These are phyloP conservation scores for Heritiera littoralis DNA, from an alignment of 345 rosid genomes.

Conservation along the genomic window DNA sequence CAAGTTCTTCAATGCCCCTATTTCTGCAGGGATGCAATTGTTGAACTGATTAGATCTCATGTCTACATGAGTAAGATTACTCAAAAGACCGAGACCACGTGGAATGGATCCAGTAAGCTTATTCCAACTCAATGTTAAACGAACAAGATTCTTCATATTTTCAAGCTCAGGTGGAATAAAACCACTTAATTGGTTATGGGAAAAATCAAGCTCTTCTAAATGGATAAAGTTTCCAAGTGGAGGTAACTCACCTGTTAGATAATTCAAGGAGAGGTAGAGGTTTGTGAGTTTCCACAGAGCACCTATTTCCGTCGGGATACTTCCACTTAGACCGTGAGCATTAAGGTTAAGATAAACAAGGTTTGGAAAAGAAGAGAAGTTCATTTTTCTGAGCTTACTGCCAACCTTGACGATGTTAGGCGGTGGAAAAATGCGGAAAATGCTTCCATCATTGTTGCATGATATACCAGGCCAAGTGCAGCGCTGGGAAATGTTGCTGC, in stretches of 20 bases:
- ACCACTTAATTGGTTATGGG: background rate
- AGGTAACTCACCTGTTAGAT: slow-evolving; percentile 2
- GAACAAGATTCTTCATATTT: background rate
- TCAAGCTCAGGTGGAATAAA: background rate
- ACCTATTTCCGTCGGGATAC: background rate
- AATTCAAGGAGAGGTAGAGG: background rate
- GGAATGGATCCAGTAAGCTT: no score
- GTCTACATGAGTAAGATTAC: no score
- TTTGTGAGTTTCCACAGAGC: background rate
- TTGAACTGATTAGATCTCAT: background rate
- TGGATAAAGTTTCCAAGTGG: background rate
- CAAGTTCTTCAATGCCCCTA: background rate
- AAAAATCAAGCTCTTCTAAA: background rate
- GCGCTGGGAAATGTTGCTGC: background rate
- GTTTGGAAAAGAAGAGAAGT: slow-evolving; percentile 4
- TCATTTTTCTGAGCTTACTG: background rate
- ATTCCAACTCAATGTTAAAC: no score
- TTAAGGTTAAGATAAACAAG: slow-evolving; percentile 2
- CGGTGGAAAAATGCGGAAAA: background rate
- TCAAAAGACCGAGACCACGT: no score
- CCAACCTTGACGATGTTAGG: background rate
- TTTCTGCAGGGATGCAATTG: background rate
- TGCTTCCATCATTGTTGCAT: slow-evolving; percentile 5
- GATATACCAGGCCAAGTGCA: slow-evolving; percentile 11
- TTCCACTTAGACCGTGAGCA: background rate